phyloP scores from a whole-genome alignment of 257 asterid genomes.

The Leonotis leonurus region DNA sequence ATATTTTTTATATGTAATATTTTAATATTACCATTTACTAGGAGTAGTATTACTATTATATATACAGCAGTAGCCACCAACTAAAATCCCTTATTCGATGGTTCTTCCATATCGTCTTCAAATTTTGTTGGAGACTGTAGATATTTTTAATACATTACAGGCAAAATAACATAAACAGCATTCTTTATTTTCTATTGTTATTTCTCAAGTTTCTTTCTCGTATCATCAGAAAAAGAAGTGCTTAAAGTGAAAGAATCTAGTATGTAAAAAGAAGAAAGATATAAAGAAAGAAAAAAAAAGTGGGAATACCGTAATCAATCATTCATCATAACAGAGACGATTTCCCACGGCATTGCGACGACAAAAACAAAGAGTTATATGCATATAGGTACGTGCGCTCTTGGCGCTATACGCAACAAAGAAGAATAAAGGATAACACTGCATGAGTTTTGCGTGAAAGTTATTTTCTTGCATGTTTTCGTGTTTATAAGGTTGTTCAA shows the following conservation, averaged over 20 bases:
- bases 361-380: neutral
- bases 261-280: neutral
- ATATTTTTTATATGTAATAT: no score
- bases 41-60: no score
- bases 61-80: no score
- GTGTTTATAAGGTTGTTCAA: slow-evolving; percentile 10
- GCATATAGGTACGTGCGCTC: neutral
- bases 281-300: neutral
- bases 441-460: slow-evolving; percentile 19
- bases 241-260: neutral
- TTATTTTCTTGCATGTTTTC: neutral
- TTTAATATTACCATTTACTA: no score
- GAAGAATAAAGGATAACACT: neutral
- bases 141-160: no score
- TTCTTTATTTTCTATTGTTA: no score
- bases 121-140: no score
- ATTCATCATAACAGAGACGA: slow-evolving; percentile 12
- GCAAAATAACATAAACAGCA: no score
- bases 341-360: slow-evolving; percentile 24
- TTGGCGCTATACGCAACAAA: slow-evolving; percentile 6
- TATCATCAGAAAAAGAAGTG: neutral
- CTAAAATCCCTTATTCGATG: no score
- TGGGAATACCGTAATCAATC: neutral
- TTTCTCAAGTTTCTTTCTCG: slow-evolving; percentile 1
- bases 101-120: no score